These are phyloP conservation scores for Detonula confervacea DNA, from an alignment of 352 stramenopile species.

Conservation along the genomic window DNA sequence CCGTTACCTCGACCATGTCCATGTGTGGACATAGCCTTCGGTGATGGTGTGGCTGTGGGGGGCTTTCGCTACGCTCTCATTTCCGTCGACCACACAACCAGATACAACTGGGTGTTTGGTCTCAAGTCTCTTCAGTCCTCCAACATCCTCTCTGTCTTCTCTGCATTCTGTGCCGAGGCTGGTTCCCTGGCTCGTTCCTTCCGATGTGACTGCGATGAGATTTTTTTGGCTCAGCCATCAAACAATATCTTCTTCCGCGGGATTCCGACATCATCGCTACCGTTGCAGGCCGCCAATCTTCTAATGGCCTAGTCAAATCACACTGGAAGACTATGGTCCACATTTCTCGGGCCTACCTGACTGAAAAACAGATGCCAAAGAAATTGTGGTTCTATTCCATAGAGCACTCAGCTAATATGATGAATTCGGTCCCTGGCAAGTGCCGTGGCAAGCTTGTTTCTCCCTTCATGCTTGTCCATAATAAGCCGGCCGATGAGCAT, in stretches of 20 bases:
- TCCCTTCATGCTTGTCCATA: conserved; percentile 25
- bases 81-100: conserved; percentile 27
- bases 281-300: conserved; percentile 29
- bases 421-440: conserved; percentile 26
- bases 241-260: background rate
- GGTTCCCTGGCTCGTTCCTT: conserved; percentile 40
- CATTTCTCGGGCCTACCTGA: conserved; percentile 27
- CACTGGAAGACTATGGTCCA: conserved; percentile 32
- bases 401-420: conserved; percentile 7
- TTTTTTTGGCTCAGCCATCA: conserved; percentile 11
- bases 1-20: conserved; percentile 16
- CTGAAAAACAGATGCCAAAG: conserved; percentile 30
- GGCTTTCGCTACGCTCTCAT: conserved; percentile 27
- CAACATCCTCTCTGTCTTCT: conserved; percentile 12
- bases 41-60: conserved; percentile 17
- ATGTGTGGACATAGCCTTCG: conserved; percentile 37
- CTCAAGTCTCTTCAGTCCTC: background rate
- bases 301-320: conserved; percentile 33
- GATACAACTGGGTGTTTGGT: conserved; percentile 36
- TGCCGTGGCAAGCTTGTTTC: background rate
- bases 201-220: conserved; percentile 29
- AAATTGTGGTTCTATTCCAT: conserved; percentile 34
- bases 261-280: conserved; percentile 17
- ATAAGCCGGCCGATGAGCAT: background rate
- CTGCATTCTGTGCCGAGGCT: conserved; percentile 16